A percentile compares a stretch with the other conserved stretches of the same genome.
Evolutionary conservation across 305 asterid genomes (phyloP).

Genomic region (Solanum hybrid): DNA sequence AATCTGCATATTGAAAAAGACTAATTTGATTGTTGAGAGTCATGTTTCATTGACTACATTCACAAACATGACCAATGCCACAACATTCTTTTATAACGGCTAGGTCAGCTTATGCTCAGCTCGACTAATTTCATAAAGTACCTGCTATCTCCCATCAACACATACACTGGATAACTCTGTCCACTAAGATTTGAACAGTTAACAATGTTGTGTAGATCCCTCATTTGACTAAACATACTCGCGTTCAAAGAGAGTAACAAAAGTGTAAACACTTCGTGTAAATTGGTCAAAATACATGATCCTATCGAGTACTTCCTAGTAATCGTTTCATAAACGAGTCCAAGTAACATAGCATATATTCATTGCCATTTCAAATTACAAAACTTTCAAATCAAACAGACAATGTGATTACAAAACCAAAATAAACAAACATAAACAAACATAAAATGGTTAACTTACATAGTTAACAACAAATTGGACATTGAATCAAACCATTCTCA

Average conservation of each 20-base stretch:
- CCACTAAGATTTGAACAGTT: neutral
- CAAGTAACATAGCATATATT: neutral
- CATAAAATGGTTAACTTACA: conserved; percentile 2
- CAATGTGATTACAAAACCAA: neutral
- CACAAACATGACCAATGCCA: neutral
- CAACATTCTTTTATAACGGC: neutral
- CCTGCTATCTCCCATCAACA: neutral
- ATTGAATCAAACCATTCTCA: conserved; percentile 83
- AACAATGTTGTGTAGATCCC: neutral
- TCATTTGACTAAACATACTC: neutral
- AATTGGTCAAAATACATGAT: neutral
- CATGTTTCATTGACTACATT: neutral
- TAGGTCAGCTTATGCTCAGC: neutral
- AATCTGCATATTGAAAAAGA: neutral
- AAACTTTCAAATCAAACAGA: neutral
- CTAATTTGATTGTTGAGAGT: neutral
- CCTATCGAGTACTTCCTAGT: neutral
- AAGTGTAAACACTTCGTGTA: neutral
- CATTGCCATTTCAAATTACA: neutral
- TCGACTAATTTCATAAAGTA: neutral
- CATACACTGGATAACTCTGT: neutral
- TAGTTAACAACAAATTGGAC: conserved; percentile 50
- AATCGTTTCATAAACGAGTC: neutral
- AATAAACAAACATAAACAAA: neutral
- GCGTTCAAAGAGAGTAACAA: neutral